These are phyloP conservation scores for Quercus parvula DNA, from an alignment of 306 rosid species.

Conservation along the genomic window DNA sequence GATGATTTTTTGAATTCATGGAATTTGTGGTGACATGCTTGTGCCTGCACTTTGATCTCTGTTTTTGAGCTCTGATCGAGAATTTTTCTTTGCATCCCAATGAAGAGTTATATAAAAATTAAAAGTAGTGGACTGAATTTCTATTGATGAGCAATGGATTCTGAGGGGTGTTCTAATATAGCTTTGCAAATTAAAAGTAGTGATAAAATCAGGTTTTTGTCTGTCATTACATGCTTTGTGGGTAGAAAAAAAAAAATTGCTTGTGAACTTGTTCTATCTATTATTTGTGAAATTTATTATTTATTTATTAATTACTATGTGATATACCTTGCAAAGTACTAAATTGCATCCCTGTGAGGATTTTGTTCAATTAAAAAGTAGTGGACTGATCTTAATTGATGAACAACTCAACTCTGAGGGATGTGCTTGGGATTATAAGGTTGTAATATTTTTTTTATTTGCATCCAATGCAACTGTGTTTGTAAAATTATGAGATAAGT, in stretches of 20 bases:
- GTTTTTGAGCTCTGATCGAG: neutral
- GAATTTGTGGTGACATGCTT: neutral
- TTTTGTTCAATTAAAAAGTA: too few species aligned
- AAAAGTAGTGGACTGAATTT: constrained; percentile 66
- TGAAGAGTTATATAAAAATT: constrained; percentile 24
- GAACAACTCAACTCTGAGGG: too few species aligned
- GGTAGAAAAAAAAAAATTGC: neutral
- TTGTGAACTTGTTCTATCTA: too few species aligned
- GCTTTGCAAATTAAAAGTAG: neutral
- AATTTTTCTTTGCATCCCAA: constrained; percentile 21
- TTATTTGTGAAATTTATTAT: too few species aligned
- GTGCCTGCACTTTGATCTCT: neutral
- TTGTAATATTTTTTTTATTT: too few species aligned
- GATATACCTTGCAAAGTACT: too few species aligned
- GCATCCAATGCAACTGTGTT: too few species aligned
- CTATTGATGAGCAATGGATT: constrained; percentile 34
- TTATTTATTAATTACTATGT: too few species aligned
- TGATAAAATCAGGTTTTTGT: neutral
- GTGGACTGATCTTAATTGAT: too few species aligned
- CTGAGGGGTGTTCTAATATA: constrained; percentile 39
- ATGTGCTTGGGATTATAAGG: too few species aligned
- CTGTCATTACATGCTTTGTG: neutral
- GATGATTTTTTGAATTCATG: neutral
- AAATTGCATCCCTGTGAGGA: too few species aligned
- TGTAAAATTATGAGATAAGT: too few species aligned